Evolutionary conservation across 2,329 filamentous ascomycete genomes (phyloP).

Genomic region (Dendrostoma leiphaemia): DNA sequence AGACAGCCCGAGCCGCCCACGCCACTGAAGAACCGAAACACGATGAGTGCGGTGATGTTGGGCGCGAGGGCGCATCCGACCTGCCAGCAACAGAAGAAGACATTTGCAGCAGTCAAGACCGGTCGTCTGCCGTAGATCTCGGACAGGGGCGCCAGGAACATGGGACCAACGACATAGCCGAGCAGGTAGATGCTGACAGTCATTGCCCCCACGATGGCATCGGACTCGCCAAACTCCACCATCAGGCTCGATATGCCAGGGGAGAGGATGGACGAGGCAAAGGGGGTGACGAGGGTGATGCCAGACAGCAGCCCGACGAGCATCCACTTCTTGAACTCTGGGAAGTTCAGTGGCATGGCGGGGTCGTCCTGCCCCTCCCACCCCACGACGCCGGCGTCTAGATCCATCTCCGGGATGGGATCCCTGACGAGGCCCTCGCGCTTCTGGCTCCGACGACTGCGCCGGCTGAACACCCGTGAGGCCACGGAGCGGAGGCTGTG

Average conservation of each 20-base stretch:
- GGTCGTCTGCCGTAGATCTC: conserved; percentile 64
- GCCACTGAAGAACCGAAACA: conserved; percentile 59
- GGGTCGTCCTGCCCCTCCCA: conserved; percentile 61
- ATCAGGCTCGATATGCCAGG: conserved; percentile 45
- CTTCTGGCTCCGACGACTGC: conserved; percentile 19
- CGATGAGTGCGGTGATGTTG: conserved; percentile 50
- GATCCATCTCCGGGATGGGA: conserved; percentile 46
- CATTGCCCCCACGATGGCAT: conserved; percentile 45
- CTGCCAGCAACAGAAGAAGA: conserved; percentile 60
- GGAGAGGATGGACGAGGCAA: conserved; percentile 61
- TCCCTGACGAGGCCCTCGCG: conserved; percentile 31
- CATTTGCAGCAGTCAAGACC: conserved; percentile 55
- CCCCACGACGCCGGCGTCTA: conserved; percentile 53
- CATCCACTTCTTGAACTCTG: conserved; percentile 54
- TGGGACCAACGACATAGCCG: conserved; percentile 56
- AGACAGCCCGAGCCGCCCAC: conserved; percentile 55
- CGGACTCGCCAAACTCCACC: conserved; percentile 42
- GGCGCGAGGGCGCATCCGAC: conserved; percentile 64
- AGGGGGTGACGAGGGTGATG: conserved; percentile 65
- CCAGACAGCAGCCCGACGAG: conserved; percentile 53
- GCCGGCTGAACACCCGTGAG: conserved; percentile 27
- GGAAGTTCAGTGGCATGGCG: conserved; percentile 58
- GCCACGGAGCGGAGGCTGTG: conserved; percentile 24
- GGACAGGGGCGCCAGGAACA: conserved; percentile 56
- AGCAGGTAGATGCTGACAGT: conserved; percentile 62